A percentile compares a stretch with the other conserved stretches of the same genome.
phyloP scores from a whole-genome alignment of 805 yeast genomes.

The Sugiyamaella marilandica region DNA sequence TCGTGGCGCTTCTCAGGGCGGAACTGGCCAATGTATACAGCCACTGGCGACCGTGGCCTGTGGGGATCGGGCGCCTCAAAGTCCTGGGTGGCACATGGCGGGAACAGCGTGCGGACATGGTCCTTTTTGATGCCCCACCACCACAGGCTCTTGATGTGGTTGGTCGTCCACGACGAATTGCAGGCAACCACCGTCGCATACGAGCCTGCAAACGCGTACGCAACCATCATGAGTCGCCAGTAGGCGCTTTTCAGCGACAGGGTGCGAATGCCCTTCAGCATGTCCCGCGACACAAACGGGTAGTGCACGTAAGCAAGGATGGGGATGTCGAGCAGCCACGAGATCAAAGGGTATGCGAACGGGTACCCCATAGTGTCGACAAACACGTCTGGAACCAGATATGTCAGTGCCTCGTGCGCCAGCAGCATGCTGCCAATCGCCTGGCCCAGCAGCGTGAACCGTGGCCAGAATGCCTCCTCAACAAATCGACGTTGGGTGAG shows the following conservation, averaged over 20 bases:
- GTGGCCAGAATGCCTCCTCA: slow-evolving; percentile 68
- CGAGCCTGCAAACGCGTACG: slow-evolving; percentile 63
- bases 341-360: slow-evolving; percentile 67
- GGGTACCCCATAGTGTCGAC: slow-evolving; percentile 95
- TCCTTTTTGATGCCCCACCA: slow-evolving; percentile 35
- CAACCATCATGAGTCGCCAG: slow-evolving; percentile 63
- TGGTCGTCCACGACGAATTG: slow-evolving; percentile 88
- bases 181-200: slow-evolving; percentile 62
- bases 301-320: slow-evolving; percentile 88
- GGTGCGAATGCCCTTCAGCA: slow-evolving; percentile 46
- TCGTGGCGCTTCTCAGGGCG: slow-evolving; percentile 92
- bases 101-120: slow-evolving; percentile 57
- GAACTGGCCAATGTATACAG: slow-evolving; percentile 81
- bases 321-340: slow-evolving; percentile 59
- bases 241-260: slow-evolving; percentile 48
- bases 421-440: slow-evolving; percentile 72
- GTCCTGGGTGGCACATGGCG: slow-evolving; percentile 80
- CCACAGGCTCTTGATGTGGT: slow-evolving; percentile 72
- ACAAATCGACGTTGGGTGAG: slow-evolving; percentile 55
- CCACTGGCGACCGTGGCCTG: slow-evolving; percentile 21
- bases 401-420: slow-evolving; percentile 62
- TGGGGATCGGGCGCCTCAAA: slow-evolving; percentile 30
- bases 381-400: slow-evolving; percentile 79
- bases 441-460: slow-evolving; percentile 81
- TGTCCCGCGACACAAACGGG: slow-evolving; percentile 85